Conservation (phyloP, 2,329 filamentous ascomycete genomes). For the Thielaviopsis musarum region DNA sequence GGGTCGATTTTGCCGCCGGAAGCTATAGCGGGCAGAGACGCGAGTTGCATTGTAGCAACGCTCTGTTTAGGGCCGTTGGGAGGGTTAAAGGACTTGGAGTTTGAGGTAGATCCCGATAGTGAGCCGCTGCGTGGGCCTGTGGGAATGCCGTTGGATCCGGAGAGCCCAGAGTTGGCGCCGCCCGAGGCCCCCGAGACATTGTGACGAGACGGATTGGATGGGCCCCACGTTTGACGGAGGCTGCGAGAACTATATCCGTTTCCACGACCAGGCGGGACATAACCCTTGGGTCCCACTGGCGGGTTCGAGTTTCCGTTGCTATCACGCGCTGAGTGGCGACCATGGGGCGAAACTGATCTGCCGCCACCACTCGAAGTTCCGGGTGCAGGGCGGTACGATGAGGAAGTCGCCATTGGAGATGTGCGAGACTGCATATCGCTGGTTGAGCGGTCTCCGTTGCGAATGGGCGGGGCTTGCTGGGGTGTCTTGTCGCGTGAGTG, state of each 20-base stretch:
- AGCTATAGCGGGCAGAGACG: constrained; percentile 33
- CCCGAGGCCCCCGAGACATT: constrained; percentile 3
- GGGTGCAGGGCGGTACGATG: constrained; percentile 20
- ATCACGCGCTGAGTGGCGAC: constrained; percentile 19
- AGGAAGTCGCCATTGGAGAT: background rate
- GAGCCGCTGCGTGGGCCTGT: constrained; percentile 29
- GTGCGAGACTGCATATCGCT: constrained; percentile 1
- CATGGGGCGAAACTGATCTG: constrained; percentile 16
- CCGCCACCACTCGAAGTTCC: constrained; percentile 18
- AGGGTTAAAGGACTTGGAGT: constrained; percentile 31
- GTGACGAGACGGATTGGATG: constrained; percentile 16
- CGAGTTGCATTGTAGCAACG: constrained; percentile 34
- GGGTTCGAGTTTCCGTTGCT: constrained; percentile 28
- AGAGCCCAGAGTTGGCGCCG: constrained; percentile 21
- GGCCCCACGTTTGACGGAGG: constrained; percentile 28
- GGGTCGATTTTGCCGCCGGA: constrained; percentile 39
- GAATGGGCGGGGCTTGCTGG: constrained; percentile 13
- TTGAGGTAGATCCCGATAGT: constrained; percentile 14
- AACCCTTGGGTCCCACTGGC: constrained; percentile 37
- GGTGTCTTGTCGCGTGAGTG: constrained; percentile 27
- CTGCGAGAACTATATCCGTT: constrained; percentile 24
- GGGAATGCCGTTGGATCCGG: constrained; percentile 26
- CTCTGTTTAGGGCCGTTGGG: constrained; percentile 22
- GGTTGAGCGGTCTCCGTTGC: constrained; percentile 3
- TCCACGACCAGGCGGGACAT: constrained; percentile 29